Evolutionary conservation across 306 rosid species (phyloP).

Genomic region (Quercus suber): DNA sequence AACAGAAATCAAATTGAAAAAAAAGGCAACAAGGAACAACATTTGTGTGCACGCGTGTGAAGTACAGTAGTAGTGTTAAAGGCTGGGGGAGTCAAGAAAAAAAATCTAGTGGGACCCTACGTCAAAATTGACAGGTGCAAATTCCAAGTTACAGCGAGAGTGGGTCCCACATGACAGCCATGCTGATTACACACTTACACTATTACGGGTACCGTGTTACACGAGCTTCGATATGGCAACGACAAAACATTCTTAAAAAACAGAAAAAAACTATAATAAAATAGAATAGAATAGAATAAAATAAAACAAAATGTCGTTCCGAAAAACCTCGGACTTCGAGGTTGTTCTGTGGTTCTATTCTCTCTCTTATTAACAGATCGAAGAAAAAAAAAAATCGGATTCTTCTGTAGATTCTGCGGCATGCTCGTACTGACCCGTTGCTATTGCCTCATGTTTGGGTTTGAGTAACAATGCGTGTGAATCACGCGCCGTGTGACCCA

Average conservation of each 20-base stretch:
- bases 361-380: too few species aligned
- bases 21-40: too few species aligned
- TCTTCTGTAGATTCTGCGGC: too few species aligned
- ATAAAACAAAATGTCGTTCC: neutral
- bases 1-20: too few species aligned
- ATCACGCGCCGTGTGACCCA: too few species aligned
- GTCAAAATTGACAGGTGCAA: neutral
- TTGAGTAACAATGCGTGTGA: too few species aligned
- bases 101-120: neutral
- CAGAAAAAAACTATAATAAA: neutral
- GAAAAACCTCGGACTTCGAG: constrained; percentile 43
- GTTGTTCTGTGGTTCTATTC: too few species aligned
- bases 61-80: neutral
- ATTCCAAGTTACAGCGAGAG: neutral
- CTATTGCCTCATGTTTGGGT: too few species aligned
- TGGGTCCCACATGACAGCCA: constrained; percentile 25
- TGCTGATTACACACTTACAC: neutral
- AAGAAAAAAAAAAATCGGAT: too few species aligned
- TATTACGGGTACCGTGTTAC: constrained; percentile 15
- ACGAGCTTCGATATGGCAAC: constrained; percentile 21
- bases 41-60: too few species aligned
- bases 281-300: neutral
- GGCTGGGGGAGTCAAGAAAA: neutral
- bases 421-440: too few species aligned
- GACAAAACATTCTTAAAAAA: constrained; percentile 19